phyloP scores from a whole-genome alignment of 2,329 filamentous ascomycete genomes.

The Ascochyta fabae region DNA sequence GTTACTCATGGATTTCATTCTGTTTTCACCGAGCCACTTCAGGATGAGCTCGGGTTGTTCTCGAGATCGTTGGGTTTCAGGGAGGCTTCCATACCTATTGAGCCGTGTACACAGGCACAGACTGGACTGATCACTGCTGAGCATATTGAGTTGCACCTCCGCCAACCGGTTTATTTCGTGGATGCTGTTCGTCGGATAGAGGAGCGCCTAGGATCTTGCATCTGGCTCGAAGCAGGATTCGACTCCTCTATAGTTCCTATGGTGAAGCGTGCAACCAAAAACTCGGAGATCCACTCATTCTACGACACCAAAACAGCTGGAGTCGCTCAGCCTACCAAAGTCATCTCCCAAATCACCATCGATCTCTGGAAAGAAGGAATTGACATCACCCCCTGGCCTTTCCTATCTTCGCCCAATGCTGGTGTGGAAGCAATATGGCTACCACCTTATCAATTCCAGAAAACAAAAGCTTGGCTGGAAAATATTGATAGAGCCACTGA shows the following conservation, averaged over 20 bases:
- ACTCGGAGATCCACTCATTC: slow-evolving; percentile 9
- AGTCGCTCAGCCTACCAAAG: background rate
- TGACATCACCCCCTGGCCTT: background rate
- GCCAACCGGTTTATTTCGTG: slow-evolving; percentile 35
- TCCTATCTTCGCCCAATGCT: background rate
- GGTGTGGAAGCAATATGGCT: background rate
- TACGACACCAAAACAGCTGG: background rate
- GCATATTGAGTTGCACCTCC: slow-evolving; percentile 22
- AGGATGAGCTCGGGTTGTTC: slow-evolving; percentile 36
- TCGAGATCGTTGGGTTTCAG: slow-evolving; percentile 22
- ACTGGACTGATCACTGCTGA: background rate
- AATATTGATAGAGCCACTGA: background rate
- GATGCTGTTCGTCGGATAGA: slow-evolving; percentile 18
- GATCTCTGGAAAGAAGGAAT: background rate
- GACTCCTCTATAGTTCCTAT: slow-evolving; percentile 15
- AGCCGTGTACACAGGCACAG: background rate
- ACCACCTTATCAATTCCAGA: background rate
- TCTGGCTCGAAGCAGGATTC: slow-evolving; percentile 47
- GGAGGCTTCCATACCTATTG: background rate
- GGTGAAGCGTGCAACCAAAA: background rate
- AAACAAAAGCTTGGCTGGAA: background rate
- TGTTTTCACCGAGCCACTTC: slow-evolving; percentile 34
- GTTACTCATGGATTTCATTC: slow-evolving; percentile 40
- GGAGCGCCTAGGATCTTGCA: slow-evolving; percentile 17
- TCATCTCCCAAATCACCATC: background rate